Evolutionary conservation across 306 rosid species (phyloP), one percentile per base, ranked within the genome.

Genomic region (Elaeagnus macrophylla): DNA sequence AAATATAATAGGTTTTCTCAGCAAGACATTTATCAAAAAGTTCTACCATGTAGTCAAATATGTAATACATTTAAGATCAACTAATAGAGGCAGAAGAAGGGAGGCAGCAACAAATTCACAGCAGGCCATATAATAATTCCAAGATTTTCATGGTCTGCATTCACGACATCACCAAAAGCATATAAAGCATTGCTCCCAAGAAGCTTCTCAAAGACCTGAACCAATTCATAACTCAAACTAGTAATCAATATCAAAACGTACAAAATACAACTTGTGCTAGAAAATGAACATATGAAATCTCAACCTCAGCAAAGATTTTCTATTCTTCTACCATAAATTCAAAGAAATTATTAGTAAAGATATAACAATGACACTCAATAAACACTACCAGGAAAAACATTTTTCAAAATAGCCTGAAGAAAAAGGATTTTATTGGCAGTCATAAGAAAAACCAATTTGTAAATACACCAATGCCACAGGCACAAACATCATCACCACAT

Each of bases 101-200:
- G 94, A 78, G 75, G 79, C 88, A 84, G 81, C 94, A 84, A 81
- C 85, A 78, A 63, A 78, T 75, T 67, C 71, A 80, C 80, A 81
- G 79, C 73, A 81, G 83, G 69, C 85, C 94, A 84, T 71, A 85
- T 78, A 84, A 81, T 71, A 72, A 73, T 78, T 73, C 81, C 83
- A 84, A 70, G 79, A 81, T 72, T 78, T 73, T 84, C 87, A 84
- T 68, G 73, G 79, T 81, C 94, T 78, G 85, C 83, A 81, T 70
- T 81, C 77, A 80, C 74, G 85, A 72, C 80, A 84, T 71, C 94
- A 84, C 77, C 88, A 80, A 66, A 84, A 84, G 83, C 88, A 84
- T 73, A 70, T 75, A 80, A 84, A 71, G 88, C 85, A 84, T 67
- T 76, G 79, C 81, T 79, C 65, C 85, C 85, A 81, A 81, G 85